Base-by-base conservation (phyloP, 2,329 filamentous ascomycete genomes). In the Aspergillus tamarii region DNA sequence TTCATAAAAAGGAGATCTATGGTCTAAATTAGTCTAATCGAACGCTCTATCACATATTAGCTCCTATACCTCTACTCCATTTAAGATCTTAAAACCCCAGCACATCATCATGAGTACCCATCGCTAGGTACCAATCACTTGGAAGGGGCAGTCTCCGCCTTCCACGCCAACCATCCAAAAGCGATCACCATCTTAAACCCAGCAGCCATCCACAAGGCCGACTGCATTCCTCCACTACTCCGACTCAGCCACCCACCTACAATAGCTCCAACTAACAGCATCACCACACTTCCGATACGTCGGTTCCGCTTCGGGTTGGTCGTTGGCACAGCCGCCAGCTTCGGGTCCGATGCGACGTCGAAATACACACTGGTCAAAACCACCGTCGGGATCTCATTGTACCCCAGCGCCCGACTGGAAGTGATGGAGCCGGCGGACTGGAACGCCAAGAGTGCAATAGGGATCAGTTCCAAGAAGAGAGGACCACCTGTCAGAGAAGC, bases 351-450 rank as follows among this genome's bases (percentile, higher is more conserved):
- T 2, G 78, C 78, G 53, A 82, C 76, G 64, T 83, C 81, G 66
- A 80, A 81, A 64, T 81, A 82, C 16, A 82, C 72, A 50, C 79
- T 81, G 12, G 81, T 83, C 66, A 83, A 67, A 7, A 82, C 81
- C 19, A 82, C 80, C 10, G 80, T 81, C 16, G 81, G 81, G 46
- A 83, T 77, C 68, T 82, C 81, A 55, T 79, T 78, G 65, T 78
- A 78, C 0, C 75, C 73, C 28, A 83, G 72, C 6, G 77, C 71
- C 2, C 81, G 76, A 60, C 77, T 81, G 21, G 78, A 76, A 3
- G 79, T 75, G 65, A 82, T 80, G 14, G 77, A 78, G 0, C 81
- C 81, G 0, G 80, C 78, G 5, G 78, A 80, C 66, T 82, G 79
- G 71, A 82, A 82, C 4, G 81, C 78, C 41, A 83, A 66, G 1